These are phyloP conservation scores for Coniella vitis DNA, from an alignment of 2,329 filamentous ascomycete genomes.

Conservation along the genomic window DNA sequence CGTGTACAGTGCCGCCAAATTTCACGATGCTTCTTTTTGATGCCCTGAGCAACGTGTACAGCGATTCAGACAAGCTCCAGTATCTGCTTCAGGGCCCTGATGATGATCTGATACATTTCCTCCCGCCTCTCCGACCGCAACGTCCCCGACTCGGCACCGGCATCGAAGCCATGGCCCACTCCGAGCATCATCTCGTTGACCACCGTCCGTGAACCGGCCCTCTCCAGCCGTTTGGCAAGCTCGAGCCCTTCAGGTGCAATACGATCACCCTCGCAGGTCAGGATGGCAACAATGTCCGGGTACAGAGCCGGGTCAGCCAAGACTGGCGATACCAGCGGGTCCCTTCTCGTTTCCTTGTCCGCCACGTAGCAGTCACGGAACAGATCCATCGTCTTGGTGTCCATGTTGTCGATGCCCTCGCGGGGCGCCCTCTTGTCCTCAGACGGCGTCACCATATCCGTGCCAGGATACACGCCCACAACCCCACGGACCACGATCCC, in stretches of 20 bases:
- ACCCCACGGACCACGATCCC: not conserved
- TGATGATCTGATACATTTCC: not conserved
- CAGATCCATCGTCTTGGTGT: not conserved
- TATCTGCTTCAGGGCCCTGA: not conserved
- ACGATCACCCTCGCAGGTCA: constrained; percentile 5
- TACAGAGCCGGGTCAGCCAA: not conserved
- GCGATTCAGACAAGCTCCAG: not conserved
- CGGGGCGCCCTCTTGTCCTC: constrained; percentile 2
- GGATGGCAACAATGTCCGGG: constrained; percentile 1
- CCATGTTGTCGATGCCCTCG: not conserved
- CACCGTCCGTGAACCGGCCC: not conserved
- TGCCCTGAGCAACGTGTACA: too few species aligned
- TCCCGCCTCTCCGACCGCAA: constrained; percentile 2
- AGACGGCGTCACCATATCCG: not conserved
- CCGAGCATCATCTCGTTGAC: constrained; percentile 5
- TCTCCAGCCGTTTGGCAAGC: not conserved
- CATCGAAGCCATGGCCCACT: constrained; percentile 2
- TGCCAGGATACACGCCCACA: not conserved
- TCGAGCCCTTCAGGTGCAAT: constrained; percentile 1
- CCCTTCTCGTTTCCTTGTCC: not conserved
- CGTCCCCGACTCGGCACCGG: constrained; percentile 2
- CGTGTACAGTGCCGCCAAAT: too few species aligned
- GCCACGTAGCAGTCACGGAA: constrained; percentile 3
- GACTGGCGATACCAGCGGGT: constrained; percentile 4
- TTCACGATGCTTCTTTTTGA: too few species aligned